Conservation (phyloP, 1,284 basidiomycete genomes). For the Microbotryum scabiosae region DNA sequence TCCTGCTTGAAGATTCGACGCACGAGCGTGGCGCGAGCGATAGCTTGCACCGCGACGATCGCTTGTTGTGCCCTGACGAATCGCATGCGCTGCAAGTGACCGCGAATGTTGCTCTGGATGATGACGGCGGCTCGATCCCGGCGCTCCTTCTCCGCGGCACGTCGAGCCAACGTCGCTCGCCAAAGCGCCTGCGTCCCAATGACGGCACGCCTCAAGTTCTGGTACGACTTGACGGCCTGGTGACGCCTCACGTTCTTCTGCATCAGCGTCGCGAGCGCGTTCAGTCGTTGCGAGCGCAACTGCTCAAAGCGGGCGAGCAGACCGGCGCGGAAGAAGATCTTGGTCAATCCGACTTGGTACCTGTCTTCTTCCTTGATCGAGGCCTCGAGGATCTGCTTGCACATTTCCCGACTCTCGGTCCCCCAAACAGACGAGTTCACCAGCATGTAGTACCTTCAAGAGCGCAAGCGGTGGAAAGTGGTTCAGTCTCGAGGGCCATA, state of each 20-base stretch:
- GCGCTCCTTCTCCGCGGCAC: conserved; percentile 61
- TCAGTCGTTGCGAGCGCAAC: conserved; percentile 75
- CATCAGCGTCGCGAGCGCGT: conserved; percentile 83
- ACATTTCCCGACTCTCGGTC: conserved; percentile 61
- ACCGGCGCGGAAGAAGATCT: conserved; percentile 98
- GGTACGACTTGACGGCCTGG: conserved; percentile 75
- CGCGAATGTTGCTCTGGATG: conserved; percentile 65
- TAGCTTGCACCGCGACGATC: conserved; percentile 70
- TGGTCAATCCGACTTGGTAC: conserved; percentile 92
- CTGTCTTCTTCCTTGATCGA: conserved; percentile 90
- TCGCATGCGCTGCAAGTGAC: conserved; percentile 62
- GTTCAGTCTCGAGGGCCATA: background rate
- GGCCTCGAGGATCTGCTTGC: conserved; percentile 70
- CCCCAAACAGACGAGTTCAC: conserved; percentile 77
- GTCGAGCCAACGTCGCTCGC: conserved; percentile 71
- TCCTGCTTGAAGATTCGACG: conserved; percentile 58
- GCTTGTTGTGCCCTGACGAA: conserved; percentile 59
- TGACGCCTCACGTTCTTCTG: conserved; percentile 92
- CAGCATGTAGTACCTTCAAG: conserved; percentile 80
- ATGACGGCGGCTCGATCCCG: conserved; percentile 64
- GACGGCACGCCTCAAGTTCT: conserved; percentile 59
- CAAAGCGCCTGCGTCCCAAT: conserved; percentile 91
- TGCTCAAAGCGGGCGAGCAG: conserved; percentile 97
- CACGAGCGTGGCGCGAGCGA: conserved; percentile 69
- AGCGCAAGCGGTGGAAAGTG: background rate